Conservation (phyloP, 2,329 filamentous ascomycete species). For the Parafenestella ontariensis region DNA sequence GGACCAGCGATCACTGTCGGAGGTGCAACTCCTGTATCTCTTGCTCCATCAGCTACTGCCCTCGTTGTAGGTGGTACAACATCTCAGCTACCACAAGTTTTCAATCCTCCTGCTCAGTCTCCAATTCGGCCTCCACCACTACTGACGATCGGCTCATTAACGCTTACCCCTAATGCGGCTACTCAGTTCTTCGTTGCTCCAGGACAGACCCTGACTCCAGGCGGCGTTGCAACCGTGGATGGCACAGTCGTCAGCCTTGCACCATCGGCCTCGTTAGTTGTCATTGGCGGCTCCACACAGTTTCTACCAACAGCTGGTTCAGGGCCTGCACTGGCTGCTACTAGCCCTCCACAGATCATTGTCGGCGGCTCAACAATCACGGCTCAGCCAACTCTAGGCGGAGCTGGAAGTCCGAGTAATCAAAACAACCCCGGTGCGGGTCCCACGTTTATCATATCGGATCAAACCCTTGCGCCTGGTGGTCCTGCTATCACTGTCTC, state of each 20-base stretch:
- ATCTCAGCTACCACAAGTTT: conserved; percentile 27
- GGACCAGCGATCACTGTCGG: conserved; percentile 45
- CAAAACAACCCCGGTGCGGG: conserved; percentile 5
- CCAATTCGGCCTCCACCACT: conserved; percentile 37
- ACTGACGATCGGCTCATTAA: conserved; percentile 50
- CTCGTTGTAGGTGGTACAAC: conserved; percentile 38
- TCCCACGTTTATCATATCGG: conserved; percentile 48
- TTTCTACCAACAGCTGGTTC: conserved; percentile 29
- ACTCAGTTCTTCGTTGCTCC: conserved; percentile 54
- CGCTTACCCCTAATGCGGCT: conserved; percentile 54
- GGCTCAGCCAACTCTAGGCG: conserved; percentile 14
- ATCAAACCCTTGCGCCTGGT: conserved; percentile 46
- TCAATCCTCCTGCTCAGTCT: conserved; percentile 9
- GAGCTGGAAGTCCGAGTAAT: not conserved
- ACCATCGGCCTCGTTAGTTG: conserved; percentile 48
- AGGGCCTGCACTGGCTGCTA: conserved; percentile 3
- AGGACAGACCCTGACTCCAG: conserved; percentile 47
- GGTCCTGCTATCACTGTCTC: conserved; percentile 41
- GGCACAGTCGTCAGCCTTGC: conserved; percentile 52
- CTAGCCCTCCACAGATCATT: conserved; percentile 23
- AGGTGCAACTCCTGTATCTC: conserved; percentile 38
- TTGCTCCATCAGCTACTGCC: conserved; percentile 38
- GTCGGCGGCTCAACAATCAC: conserved; percentile 40
- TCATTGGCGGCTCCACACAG: conserved; percentile 50
- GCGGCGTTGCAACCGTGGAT: conserved; percentile 48